phyloP scores from a whole-genome alignment of 1,284 basidiomycete genomes.

The Rhodotorula mucilaginosa region DNA sequence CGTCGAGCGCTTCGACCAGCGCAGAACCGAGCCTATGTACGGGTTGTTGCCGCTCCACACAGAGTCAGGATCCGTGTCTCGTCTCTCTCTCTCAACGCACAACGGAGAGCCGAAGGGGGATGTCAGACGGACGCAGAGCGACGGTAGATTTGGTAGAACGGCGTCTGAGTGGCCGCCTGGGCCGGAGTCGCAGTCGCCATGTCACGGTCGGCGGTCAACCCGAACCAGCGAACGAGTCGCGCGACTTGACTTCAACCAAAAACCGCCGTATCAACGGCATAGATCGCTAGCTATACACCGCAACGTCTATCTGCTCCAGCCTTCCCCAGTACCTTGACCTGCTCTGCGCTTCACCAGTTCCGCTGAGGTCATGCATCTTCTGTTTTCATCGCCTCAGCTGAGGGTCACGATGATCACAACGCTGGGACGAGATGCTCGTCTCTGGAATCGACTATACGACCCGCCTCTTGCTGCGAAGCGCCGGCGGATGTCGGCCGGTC shows the following conservation, averaged over 20 bases:
- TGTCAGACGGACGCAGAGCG: conserved; percentile 27
- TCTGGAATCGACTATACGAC: too few relatives aligned
- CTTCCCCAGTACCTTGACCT: too few relatives aligned
- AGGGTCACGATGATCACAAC: too few relatives aligned
- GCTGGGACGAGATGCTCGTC: too few relatives aligned
- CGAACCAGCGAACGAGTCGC: background rate
- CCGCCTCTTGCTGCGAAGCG: too few relatives aligned
- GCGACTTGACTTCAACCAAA: background rate
- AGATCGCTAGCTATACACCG: too few relatives aligned
- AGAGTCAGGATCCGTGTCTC: background rate
- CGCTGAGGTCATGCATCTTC: too few relatives aligned
- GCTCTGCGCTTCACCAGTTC: too few relatives aligned
- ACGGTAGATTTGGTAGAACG: conserved; percentile 41
- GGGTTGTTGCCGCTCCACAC: background rate
- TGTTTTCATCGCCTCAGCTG: too few relatives aligned
- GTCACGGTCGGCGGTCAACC: background rate
- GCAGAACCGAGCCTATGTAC: conserved; percentile 83
- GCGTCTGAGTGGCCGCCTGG: conserved; percentile 20
- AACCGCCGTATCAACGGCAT: background rate
- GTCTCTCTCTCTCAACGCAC: background rate
- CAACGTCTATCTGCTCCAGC: too few relatives aligned
- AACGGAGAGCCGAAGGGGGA: background rate
- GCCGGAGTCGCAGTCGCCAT: conserved; percentile 13
- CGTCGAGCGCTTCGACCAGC: conserved; percentile 96
- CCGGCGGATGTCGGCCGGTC: too few relatives aligned